phyloP scores from a whole-genome alignment of 441 rosid species.

The Rhodomyrtus psidioides region DNA sequence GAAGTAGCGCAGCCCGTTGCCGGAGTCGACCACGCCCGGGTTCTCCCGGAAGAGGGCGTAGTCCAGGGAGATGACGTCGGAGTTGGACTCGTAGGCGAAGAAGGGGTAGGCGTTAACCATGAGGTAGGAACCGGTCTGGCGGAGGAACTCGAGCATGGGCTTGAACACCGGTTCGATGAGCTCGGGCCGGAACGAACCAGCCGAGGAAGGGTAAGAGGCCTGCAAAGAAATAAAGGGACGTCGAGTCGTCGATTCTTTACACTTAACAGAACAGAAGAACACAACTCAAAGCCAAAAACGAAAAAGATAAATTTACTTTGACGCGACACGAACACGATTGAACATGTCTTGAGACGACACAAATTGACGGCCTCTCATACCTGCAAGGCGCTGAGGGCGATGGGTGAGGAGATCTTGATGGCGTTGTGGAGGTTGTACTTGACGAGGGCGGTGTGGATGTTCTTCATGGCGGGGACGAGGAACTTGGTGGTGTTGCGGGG shows the following conservation, averaged over 20 bases:
- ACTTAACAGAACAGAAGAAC: background rate
- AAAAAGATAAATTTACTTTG: background rate
- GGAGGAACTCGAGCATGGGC: conserved; percentile 74
- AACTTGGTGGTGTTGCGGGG: conserved; percentile 52
- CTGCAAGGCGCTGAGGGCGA: conserved; percentile 60
- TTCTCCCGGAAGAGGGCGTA: conserved; percentile 80
- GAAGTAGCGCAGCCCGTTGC: conserved; percentile 62
- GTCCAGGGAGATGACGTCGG: conserved; percentile 73
- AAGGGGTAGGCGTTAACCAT: conserved; percentile 88
- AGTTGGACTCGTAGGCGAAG: conserved; percentile 80
- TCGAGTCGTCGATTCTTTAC: background rate
- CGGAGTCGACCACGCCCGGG: conserved; percentile 77
- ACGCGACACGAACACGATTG: background rate
- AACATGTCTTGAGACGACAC: background rate
- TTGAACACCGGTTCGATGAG: conserved; percentile 51
- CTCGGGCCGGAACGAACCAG: conserved; percentile 74
- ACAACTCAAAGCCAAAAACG: background rate
- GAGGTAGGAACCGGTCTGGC: conserved; percentile 69
- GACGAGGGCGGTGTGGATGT: conserved; percentile 54
- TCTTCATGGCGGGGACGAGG: conserved; percentile 70
- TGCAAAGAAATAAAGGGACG: conserved; percentile 1
- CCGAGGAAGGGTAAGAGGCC: conserved; percentile 74
- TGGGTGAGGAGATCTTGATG: conserved; percentile 74
- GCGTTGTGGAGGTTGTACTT: conserved; percentile 41
- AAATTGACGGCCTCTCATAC: background rate